Conservation (phyloP, 73 alveolate genomes). For the Blepharisma japonicum region DNA sequence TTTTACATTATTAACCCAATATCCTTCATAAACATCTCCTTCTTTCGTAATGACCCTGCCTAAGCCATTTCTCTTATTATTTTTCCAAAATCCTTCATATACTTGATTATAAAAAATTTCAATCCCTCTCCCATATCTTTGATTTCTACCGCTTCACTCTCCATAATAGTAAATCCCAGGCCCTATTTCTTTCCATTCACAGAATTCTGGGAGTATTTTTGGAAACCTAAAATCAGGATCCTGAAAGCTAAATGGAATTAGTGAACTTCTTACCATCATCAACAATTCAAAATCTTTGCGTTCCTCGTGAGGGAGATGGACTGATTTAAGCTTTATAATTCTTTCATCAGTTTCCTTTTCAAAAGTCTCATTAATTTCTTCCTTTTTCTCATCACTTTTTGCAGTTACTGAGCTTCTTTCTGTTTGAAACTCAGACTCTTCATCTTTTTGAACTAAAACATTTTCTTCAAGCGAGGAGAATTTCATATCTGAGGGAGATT, state of each 20-base stretch:
- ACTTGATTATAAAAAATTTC: not conserved
- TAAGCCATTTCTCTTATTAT: conserved; percentile 8
- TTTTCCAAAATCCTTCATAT: conserved; percentile 24
- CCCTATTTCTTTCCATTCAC: conserved; percentile 1
- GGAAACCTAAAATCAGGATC: not conserved
- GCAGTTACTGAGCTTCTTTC: too few species aligned
- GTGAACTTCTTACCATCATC: not conserved
- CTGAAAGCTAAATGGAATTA: not conserved
- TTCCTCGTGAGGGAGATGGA: too few species aligned
- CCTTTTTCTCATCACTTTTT: too few species aligned
- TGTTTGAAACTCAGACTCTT: too few species aligned
- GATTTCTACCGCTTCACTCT: too few species aligned
- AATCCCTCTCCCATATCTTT: not conserved
- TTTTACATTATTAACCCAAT: not conserved
- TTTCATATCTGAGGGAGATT: too few species aligned
- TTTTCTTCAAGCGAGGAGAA: too few species aligned
- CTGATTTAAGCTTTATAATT: too few species aligned
- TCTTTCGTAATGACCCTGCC: not conserved
- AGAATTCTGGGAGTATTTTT: not conserved
- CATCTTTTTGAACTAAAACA: too few species aligned
- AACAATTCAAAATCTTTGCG: too few species aligned
- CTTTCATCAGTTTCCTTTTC: too few species aligned
- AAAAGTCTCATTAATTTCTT: too few species aligned
- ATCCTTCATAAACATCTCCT: conserved; percentile 22
- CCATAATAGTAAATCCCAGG: not conserved